phyloP scores from a whole-genome alignment of 768 basidiomycete species.

The Mycena olivaceomarginata region DNA sequence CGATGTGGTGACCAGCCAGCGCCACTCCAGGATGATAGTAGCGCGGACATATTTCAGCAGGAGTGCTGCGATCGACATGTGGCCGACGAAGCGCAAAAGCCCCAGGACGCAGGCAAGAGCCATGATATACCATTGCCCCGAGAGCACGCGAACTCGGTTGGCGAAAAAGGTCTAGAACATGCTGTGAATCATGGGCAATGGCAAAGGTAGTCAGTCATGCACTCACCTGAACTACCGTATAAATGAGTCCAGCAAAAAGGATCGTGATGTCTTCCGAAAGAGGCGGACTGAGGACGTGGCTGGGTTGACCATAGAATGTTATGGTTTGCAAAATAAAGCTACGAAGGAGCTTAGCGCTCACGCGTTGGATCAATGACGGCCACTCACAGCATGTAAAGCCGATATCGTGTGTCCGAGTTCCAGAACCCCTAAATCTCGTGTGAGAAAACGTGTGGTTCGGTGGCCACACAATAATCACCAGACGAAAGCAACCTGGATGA shows the following conservation, averaged over 20 bases:
- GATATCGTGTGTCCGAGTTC: conserved; percentile 32
- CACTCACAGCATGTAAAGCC: conserved; percentile 22
- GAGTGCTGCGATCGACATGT: neutral
- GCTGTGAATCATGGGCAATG: too few relatives aligned
- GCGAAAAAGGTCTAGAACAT: conserved; percentile 20
- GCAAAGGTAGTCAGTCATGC: neutral
- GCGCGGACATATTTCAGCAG: neutral
- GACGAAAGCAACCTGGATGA: conserved; percentile 10
- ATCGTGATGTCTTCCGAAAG: conserved; percentile 14
- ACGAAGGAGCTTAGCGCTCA: neutral
- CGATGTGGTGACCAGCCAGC: conserved; percentile 27
- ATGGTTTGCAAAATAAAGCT: conserved; percentile 28
- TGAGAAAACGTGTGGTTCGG: neutral
- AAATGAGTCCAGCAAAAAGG: conserved; percentile 24
- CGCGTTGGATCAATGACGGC: too few relatives aligned
- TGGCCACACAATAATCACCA: neutral
- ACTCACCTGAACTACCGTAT: conserved; percentile 27
- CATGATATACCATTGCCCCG: conserved; percentile 19
- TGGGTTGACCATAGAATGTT: conserved; percentile 25
- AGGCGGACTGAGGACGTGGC: conserved; percentile 3
- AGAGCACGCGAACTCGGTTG: conserved; percentile 21
- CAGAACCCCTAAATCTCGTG: neutral
- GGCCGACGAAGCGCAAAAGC: neutral
- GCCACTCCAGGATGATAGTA: conserved; percentile 15
- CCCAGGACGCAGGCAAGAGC: neutral